These are phyloP conservation scores for Boletus patriciae DNA, from an alignment of 768 basidiomycete species.

Conservation along the genomic window DNA sequence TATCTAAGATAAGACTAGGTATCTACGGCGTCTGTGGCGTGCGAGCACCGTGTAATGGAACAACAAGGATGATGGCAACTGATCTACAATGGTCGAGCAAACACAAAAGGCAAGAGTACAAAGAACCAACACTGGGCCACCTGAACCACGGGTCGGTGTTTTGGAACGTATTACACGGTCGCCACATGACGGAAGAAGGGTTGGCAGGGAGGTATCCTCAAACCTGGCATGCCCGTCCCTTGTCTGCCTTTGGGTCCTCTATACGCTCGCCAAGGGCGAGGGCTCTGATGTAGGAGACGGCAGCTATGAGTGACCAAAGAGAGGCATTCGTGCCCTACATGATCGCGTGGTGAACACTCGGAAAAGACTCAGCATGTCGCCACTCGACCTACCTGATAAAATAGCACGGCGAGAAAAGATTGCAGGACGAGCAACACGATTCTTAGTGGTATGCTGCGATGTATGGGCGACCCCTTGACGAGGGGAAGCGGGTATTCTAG, in stretches of 20 bases:
- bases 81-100: background rate
- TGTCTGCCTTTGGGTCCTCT: slow-evolving; percentile 61
- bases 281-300: slow-evolving; percentile 65
- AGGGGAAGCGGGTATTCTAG: slow-evolving; percentile 72
- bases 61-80: background rate
- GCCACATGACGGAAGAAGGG: background rate
- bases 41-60: slow-evolving; percentile 2
- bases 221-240: slow-evolving; percentile 56
- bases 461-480: slow-evolving; percentile 52
- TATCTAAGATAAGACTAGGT: background rate
- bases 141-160: background rate
- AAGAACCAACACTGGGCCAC: background rate
- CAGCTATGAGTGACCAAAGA: slow-evolving; percentile 75
- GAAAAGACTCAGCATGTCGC: background rate
- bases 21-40: slow-evolving; percentile 7
- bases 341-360: background rate
- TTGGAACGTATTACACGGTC: background rate
- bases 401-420: slow-evolving; percentile 60
- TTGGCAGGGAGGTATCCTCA: slow-evolving; percentile 32
- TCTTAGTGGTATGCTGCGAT: slow-evolving; percentile 65
- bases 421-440: slow-evolving; percentile 66
- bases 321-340: slow-evolving; percentile 81
- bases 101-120: background rate
- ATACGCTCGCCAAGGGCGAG: slow-evolving; percentile 67
- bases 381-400: slow-evolving; percentile 65